Evolutionary conservation across 140 eudicot species (phyloP).

Genomic region (Oenanthe javanica): DNA sequence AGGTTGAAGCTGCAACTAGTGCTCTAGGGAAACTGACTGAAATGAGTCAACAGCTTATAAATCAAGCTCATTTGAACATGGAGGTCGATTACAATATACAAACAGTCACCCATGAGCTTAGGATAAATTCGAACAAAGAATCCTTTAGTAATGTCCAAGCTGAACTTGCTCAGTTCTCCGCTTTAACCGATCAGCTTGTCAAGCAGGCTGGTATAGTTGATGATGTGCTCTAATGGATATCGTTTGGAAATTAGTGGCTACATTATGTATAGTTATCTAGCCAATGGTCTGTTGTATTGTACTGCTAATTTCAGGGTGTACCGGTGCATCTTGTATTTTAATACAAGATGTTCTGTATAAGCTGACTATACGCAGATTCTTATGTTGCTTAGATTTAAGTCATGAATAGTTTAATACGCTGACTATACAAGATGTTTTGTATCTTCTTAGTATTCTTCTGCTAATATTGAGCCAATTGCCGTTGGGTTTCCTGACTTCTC

Average conservation of each 20-base stretch:
- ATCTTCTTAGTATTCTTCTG: background rate
- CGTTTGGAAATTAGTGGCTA: background rate
- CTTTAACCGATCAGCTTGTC: conserved; percentile 51
- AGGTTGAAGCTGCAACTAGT: conserved; percentile 75
- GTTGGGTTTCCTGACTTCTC: background rate
- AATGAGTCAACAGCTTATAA: conserved; percentile 61
- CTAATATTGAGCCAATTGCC: background rate
- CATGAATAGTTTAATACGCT: background rate
- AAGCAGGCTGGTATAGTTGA: conserved; percentile 53
- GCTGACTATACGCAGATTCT: background rate
- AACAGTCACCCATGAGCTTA: conserved; percentile 14
- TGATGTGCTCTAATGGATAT: conserved; percentile 12
- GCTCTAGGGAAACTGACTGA: conserved; percentile 61
- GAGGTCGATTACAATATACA: conserved; percentile 37
- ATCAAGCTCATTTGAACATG: conserved; percentile 41
- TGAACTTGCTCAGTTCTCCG: conserved; percentile 54
- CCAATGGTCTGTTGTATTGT: background rate
- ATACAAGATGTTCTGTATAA: background rate
- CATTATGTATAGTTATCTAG: background rate
- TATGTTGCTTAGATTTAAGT: background rate
- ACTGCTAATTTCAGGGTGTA: background rate
- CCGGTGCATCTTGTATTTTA: background rate
- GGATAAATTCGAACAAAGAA: conserved; percentile 8
- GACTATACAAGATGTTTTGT: too few species aligned
- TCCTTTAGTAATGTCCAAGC: conserved; percentile 35